Conservation (phyloP, 2,329 filamentous ascomycete species). For the Arthrocladium fulminans region DNA sequence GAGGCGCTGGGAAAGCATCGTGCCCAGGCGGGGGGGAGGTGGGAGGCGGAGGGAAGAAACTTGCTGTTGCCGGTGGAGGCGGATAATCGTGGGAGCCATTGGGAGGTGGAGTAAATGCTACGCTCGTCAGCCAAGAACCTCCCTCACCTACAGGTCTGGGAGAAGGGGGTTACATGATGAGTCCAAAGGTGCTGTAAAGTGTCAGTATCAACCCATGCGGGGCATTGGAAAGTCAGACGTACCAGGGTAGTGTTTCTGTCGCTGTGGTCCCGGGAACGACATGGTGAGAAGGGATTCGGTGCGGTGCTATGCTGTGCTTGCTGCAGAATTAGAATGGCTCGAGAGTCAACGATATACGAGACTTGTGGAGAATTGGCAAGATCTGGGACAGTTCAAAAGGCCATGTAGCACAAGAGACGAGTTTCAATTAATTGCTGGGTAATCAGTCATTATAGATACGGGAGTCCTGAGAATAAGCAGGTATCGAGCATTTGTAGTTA, state of each 20-base stretch:
- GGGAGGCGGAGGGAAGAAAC: slow-evolving; percentile 20
- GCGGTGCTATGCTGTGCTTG: not conserved
- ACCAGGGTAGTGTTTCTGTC: slow-evolving; percentile 6
- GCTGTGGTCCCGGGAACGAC: slow-evolving; percentile 2
- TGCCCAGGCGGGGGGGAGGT: slow-evolving; percentile 18
- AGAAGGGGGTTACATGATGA: not conserved
- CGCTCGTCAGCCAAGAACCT: not conserved
- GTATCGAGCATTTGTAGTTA: not conserved
- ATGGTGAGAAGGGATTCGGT: not conserved
- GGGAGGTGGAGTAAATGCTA: slow-evolving; percentile 25
- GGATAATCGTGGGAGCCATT: slow-evolving; percentile 12
- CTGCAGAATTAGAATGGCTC: too few species aligned
- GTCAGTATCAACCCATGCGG: not conserved
- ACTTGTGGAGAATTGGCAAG: not conserved
- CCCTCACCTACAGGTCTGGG: not conserved
- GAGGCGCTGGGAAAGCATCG: slow-evolving; percentile 11
- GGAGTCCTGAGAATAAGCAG: not conserved
- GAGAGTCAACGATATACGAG: not conserved
- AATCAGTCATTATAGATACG: not conserved
- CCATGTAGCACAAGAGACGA: not conserved
- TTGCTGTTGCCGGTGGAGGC: slow-evolving; percentile 20
- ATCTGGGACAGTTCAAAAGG: not conserved
- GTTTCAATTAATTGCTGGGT: not conserved
- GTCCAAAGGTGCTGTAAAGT: slow-evolving; percentile 1
- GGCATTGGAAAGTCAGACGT: not conserved